phyloP scores from a whole-genome alignment of 1,284 basidiomycete species.

The Ustilago crameri region DNA sequence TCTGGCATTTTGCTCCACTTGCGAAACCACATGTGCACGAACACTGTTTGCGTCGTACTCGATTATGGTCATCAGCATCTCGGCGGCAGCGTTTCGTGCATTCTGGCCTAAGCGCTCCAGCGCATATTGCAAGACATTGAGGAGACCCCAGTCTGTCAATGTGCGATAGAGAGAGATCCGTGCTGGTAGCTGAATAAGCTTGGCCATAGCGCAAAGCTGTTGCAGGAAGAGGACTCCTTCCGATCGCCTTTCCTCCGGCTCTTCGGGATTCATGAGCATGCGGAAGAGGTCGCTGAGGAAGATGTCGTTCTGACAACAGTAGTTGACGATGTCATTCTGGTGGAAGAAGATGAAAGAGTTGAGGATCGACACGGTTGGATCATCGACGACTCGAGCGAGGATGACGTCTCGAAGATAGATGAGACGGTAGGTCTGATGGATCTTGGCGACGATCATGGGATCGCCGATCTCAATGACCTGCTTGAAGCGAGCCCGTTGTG shows the following conservation, averaged over 20 bases:
- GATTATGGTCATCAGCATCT: constrained; percentile 85
- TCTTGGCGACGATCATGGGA: constrained; percentile 71
- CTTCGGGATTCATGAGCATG: constrained; percentile 66
- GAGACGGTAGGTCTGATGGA: constrained; percentile 94
- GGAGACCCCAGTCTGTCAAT: constrained; percentile 86
- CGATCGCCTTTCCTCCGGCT: constrained; percentile 45
- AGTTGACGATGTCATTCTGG: constrained; percentile 95
- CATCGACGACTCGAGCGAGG: constrained; percentile 90
- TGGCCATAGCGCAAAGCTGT: constrained; percentile 93
- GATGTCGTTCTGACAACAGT: constrained; percentile 81
- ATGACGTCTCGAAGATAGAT: constrained; percentile 98
- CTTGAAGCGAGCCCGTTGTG: constrained; percentile 79
- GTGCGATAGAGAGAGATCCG: constrained; percentile 88
- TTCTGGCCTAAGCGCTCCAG: constrained; percentile 71
- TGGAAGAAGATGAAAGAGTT: constrained; percentile 98
- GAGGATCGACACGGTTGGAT: constrained; percentile 95
- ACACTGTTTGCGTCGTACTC: constrained; percentile 93
- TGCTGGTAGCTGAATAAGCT: constrained; percentile 89
- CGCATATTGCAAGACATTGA: constrained; percentile 86
- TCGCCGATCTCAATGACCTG: constrained; percentile 65
- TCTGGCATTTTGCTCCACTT: constrained; percentile 71
- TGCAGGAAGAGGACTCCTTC: constrained; percentile 78
- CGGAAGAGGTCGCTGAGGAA: constrained; percentile 83
- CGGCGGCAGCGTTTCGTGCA: constrained; percentile 84
- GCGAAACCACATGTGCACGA: constrained; percentile 82